Evolutionary conservation across 2,329 filamentous ascomycete species (phyloP), one percentile per base, ranked within the genome.

Genomic region (Aspergillus ustus): DNA sequence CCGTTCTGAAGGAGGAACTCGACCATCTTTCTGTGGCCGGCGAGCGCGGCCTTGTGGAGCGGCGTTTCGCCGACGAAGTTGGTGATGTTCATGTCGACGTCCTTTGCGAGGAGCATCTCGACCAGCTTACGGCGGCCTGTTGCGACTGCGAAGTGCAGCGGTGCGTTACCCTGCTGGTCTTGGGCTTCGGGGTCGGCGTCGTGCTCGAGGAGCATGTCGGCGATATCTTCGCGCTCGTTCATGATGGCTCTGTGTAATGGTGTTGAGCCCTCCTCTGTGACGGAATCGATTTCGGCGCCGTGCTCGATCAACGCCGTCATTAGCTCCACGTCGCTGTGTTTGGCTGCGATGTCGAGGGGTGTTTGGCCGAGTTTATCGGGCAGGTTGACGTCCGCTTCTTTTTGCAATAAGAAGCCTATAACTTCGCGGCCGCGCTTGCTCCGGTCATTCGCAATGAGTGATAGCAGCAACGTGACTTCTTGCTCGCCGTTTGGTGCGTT

Each of bases 11-110:
- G 59, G 22, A 77, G 57, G 40, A 72, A 66, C 19, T 69, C 64
- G 15, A 73, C 71, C 37, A 72, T 66, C 19, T 73, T 68, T 2
- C 66, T 66, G 56, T 70, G 67, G 4, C 72, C 73, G 15, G 67
- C 62, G 20, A 70, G 61, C 11, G 69, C 69, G 19, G 73, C 72
- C 34, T 70, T 70, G 34, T 71, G 69, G 8, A 75, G 62, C 11
- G 72, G 66, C 1, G 70, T 73, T 63, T 73, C 71, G 2, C 63
- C 66, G 13, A 67, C 66, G 43, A 63, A 64, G 40, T 71, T 71
- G 25, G 68, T 69, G 44, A 70, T 60, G 29, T 67, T 67, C 25
- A 74, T 66, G 29, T 68, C 68, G 2, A 64, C 66, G 0, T 62
- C 67, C n/a, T 70, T 68, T 4, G 69, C 67, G 13, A 73, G 58